phyloP scores from a whole-genome alignment of 73 alveolate species.

The Stentor coeruleus region DNA sequence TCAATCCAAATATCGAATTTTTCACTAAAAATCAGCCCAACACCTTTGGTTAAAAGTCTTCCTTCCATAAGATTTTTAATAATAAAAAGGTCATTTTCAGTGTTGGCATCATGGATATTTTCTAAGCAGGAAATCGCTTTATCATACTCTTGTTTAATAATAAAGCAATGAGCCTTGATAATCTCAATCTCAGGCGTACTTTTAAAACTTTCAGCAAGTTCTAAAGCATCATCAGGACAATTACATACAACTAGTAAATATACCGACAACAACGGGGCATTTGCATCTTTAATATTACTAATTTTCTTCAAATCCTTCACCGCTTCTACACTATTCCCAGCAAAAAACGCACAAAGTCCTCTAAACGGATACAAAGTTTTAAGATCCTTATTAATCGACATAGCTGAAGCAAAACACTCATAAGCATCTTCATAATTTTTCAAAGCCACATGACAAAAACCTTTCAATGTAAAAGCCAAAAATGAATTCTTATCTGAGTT shows the following conservation, averaged over 20 bases:
- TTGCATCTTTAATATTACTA: neutral
- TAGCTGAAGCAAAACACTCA: slow-evolving; percentile 28
- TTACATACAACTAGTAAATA: neutral
- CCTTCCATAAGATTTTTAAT: neutral
- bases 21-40: neutral
- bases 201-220: no score
- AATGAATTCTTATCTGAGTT: slow-evolving; percentile 40
- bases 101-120: neutral
- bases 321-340: slow-evolving; percentile 27
- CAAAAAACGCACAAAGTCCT: slow-evolving; percentile 30
- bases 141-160: neutral
- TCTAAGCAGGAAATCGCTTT: neutral
- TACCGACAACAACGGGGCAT: neutral
- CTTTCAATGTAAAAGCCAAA: slow-evolving; percentile 32
- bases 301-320: slow-evolving; percentile 24
- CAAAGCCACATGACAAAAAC: slow-evolving; percentile 16
- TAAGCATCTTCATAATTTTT: slow-evolving; percentile 30
- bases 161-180: neutral
- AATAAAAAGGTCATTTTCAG: neutral
- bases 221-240: neutral
- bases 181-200: neutral
- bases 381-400: slow-evolving; percentile 22
- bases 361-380: slow-evolving; percentile 28
- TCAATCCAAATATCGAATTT: neutral
- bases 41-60: neutral